A percentile compares a stretch with the other conserved stretches of the same genome.
These are phyloP conservation scores for Selaginella tamariscina DNA, from an alignment of 75 land plant genomes.

Conservation along the genomic window DNA sequence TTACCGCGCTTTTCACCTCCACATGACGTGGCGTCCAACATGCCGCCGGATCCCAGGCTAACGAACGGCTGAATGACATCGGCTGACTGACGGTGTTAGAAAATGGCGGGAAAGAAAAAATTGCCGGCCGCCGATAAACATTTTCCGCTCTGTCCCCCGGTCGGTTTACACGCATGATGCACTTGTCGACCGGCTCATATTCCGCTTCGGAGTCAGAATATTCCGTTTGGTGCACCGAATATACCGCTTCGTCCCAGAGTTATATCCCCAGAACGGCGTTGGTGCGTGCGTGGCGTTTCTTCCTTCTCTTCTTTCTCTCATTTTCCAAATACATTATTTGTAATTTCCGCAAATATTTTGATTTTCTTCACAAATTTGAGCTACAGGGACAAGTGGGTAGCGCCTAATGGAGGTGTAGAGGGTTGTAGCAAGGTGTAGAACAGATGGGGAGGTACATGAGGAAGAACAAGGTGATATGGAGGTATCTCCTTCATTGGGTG, in stretches of 20 bases:
- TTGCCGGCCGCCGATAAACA: background rate
- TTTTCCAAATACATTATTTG: too few relatives aligned
- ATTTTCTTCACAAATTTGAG: background rate
- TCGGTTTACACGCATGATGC: background rate
- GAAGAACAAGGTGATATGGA: constrained; percentile 1
- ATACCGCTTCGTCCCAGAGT: background rate
- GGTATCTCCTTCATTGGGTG: background rate
- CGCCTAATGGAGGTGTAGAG: background rate
- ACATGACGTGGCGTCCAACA: background rate
- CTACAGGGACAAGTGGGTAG: background rate
- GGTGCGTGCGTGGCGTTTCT: background rate
- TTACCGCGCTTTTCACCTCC: background rate
- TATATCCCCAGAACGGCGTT: background rate
- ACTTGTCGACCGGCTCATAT: background rate
- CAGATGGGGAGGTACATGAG: constrained; percentile 1
- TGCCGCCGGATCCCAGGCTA: background rate
- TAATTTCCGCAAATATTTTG: too few relatives aligned
- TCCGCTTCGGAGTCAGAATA: background rate
- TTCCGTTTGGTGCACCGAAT: background rate
- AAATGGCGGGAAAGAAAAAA: background rate
- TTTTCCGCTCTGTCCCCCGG: background rate
- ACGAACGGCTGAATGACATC: background rate
- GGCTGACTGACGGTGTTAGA: background rate
- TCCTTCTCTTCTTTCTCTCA: background rate
- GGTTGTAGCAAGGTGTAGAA: background rate